A percentile compares a stretch with the other conserved stretches of the same genome.
phyloP scores from a whole-genome alignment of 768 basidiomycete genomes.

The Ephemerocybe angulata region DNA sequence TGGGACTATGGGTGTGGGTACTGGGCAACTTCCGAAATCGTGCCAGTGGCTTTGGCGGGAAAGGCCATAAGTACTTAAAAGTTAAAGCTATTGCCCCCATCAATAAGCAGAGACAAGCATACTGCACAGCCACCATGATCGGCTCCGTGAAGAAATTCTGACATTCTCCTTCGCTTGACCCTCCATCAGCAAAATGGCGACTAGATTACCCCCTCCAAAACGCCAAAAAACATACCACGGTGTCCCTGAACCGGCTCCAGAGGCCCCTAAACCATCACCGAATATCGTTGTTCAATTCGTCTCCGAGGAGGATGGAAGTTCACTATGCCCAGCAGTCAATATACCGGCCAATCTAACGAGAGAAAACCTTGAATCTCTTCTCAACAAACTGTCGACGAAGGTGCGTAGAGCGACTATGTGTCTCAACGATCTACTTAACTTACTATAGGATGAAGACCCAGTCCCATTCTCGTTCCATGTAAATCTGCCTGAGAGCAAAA shows the following conservation, averaged over 20 bases:
- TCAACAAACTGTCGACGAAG: slow-evolving; percentile 80
- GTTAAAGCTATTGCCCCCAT: too few relatives aligned
- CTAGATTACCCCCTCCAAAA: slow-evolving; percentile 84
- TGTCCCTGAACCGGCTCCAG: slow-evolving; percentile 58
- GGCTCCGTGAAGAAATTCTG: too few relatives aligned
- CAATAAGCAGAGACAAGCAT: too few relatives aligned
- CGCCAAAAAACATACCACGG: slow-evolving; percentile 81
- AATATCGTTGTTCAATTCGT: slow-evolving; percentile 91
- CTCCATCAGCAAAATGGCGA: slow-evolving; percentile 58
- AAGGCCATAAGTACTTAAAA: too few relatives aligned
- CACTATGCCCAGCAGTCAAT: slow-evolving; percentile 84
- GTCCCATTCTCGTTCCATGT: slow-evolving; percentile 92
- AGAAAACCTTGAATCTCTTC: slow-evolving; percentile 81
- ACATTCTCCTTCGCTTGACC: too few relatives aligned
- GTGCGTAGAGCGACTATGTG: slow-evolving; percentile 37
- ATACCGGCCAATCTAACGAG: slow-evolving; percentile 83
- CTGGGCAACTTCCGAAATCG: too few relatives aligned
- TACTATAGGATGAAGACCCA: slow-evolving; percentile 72
- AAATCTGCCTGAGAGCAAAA: slow-evolving; percentile 55
- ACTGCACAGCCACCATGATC: too few relatives aligned
- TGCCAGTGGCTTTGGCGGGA: too few relatives aligned
- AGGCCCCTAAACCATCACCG: slow-evolving; percentile 42
- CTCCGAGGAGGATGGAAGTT: slow-evolving; percentile 77
- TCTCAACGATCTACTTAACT: slow-evolving; percentile 17
- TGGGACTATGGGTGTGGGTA: too few relatives aligned